Evolutionary conservation across 2,329 filamentous ascomycete genomes (phyloP).

Genomic region (Sporothrix mexicana): DNA sequence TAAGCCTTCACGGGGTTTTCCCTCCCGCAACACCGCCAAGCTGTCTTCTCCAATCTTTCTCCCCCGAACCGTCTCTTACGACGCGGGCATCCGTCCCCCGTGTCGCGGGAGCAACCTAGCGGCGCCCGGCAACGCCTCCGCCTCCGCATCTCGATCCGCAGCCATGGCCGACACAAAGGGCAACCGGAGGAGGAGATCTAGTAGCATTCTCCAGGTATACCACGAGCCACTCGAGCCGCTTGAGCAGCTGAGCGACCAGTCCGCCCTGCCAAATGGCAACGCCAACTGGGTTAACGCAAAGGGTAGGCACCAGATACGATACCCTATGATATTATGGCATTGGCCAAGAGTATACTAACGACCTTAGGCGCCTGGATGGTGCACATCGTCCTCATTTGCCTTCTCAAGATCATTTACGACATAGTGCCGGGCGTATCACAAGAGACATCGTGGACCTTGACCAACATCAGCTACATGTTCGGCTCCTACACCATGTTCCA

Average conservation of each 20-base stretch:
- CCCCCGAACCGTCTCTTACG: conserved; percentile 89
- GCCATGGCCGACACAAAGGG: conserved; percentile 69
- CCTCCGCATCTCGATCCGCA: conserved; percentile 53
- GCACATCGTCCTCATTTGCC: conserved; percentile 88
- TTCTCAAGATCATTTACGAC: conserved; percentile 95
- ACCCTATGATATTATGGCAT: too few relatives aligned
- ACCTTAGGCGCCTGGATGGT: conserved; percentile 91
- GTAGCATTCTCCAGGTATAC: conserved; percentile 90
- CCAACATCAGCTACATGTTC: conserved; percentile 99
- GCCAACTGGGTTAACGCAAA: conserved; percentile 99
- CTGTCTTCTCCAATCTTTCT: conserved; percentile 90
- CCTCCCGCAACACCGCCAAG: conserved; percentile 77
- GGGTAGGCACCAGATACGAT: too few relatives aligned
- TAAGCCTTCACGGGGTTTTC: conserved; percentile 22
- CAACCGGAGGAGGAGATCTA: conserved; percentile 88
- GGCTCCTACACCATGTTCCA: conserved; percentile 99
- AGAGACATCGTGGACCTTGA: conserved; percentile 97
- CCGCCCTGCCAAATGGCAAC: conserved; percentile 91
- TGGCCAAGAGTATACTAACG: too few relatives aligned
- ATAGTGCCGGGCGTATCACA: conserved; percentile 95
- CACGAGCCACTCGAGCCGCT: conserved; percentile 95
- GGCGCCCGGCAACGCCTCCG: conserved; percentile 31
- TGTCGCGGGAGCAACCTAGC: conserved; percentile 59
- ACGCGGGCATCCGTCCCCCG: conserved; percentile 75
- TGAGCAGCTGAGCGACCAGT: conserved; percentile 97